These are phyloP conservation scores for Aspergillus sergii DNA, from an alignment of 2,329 filamentous ascomycete genomes.

Conservation along the genomic window DNA sequence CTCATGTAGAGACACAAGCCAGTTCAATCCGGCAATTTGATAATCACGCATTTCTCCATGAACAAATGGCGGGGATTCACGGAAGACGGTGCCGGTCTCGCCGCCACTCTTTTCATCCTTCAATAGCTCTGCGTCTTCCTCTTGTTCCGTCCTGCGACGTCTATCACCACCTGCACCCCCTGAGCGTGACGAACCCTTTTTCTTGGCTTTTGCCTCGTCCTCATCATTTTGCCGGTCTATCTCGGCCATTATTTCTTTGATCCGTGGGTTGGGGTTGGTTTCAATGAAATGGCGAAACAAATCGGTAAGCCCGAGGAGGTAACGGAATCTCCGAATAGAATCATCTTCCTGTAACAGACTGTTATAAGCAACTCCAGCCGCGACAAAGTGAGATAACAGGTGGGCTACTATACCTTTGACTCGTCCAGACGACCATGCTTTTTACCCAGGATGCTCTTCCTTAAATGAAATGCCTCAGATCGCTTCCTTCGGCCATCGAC, in stretches of 20 bases:
- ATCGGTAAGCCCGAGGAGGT: slow-evolving; percentile 91
- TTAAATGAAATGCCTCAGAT: slow-evolving; percentile 83
- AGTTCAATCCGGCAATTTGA: slow-evolving; percentile 92
- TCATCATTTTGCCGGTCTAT: slow-evolving; percentile 91
- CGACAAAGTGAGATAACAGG: neutral
- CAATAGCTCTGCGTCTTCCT: slow-evolving; percentile 88
- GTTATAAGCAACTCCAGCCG: slow-evolving; percentile 17
- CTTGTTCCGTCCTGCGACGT: slow-evolving; percentile 88
- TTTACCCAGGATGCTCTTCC: slow-evolving; percentile 89
- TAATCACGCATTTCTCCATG: slow-evolving; percentile 93
- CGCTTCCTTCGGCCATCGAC: slow-evolving; percentile 81
- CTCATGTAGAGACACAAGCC: slow-evolving; percentile 95
- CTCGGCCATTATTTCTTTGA: slow-evolving; percentile 89
- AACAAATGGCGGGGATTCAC: slow-evolving; percentile 90
- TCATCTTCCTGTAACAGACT: slow-evolving; percentile 74
- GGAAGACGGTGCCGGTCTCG: slow-evolving; percentile 84
- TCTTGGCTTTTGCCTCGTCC: slow-evolving; percentile 69
- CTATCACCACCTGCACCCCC: slow-evolving; percentile 80
- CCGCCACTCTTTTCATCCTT: slow-evolving; percentile 87
- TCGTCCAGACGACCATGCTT: slow-evolving; percentile 92
- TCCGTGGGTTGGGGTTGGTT: slow-evolving; percentile 91
- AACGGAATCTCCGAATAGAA: slow-evolving; percentile 89
- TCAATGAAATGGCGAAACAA: slow-evolving; percentile 99
- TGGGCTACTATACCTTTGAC: slow-evolving; percentile 69
- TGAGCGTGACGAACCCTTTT: slow-evolving; percentile 76